phyloP scores from a whole-genome alignment of 352 stramenopile species.

The Pythium diclinum region DNA sequence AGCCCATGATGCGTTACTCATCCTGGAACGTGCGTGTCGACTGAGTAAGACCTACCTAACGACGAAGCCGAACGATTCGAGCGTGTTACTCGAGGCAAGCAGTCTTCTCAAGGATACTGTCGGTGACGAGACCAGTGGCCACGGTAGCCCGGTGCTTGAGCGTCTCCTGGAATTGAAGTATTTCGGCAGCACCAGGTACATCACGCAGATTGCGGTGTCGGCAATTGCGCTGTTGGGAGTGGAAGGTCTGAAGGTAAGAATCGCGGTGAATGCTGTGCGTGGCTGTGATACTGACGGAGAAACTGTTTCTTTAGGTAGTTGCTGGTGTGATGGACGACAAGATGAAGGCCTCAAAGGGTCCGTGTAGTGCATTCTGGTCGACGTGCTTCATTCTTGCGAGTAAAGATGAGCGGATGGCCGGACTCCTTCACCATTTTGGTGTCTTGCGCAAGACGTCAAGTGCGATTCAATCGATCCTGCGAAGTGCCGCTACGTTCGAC shows the following conservation, averaged over 20 bases:
- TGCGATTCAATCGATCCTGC: not conserved
- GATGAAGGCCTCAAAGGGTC: not conserved
- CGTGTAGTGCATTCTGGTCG: slow-evolving; percentile 14
- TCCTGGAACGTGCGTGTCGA: slow-evolving; percentile 14
- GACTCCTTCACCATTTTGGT: not conserved
- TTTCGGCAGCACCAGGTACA: slow-evolving; percentile 16
- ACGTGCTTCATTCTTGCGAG: slow-evolving; percentile 27
- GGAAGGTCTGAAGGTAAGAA: slow-evolving; percentile 25
- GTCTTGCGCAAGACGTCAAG: not conserved
- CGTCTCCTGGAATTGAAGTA: slow-evolving; percentile 17
- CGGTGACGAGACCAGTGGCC: not conserved
- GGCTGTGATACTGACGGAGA: not conserved
- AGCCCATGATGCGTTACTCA: slow-evolving; percentile 12
- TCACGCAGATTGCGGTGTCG: slow-evolving; percentile 19
- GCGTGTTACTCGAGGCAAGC: slow-evolving; percentile 13
- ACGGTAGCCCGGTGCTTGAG: not conserved
- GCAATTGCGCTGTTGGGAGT: slow-evolving; percentile 7
- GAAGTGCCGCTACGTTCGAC: not conserved
- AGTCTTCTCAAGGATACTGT: slow-evolving; percentile 9
- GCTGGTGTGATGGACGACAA: slow-evolving; percentile 10
- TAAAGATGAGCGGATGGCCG: slow-evolving; percentile 8
- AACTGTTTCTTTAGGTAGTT: slow-evolving; percentile 6
- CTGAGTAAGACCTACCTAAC: slow-evolving; percentile 7
- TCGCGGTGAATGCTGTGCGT: not conserved
- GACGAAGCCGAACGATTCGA: not conserved